phyloP scores from a whole-genome alignment of 1,284 basidiomycete genomes.

The Wolfiporia cocos region DNA sequence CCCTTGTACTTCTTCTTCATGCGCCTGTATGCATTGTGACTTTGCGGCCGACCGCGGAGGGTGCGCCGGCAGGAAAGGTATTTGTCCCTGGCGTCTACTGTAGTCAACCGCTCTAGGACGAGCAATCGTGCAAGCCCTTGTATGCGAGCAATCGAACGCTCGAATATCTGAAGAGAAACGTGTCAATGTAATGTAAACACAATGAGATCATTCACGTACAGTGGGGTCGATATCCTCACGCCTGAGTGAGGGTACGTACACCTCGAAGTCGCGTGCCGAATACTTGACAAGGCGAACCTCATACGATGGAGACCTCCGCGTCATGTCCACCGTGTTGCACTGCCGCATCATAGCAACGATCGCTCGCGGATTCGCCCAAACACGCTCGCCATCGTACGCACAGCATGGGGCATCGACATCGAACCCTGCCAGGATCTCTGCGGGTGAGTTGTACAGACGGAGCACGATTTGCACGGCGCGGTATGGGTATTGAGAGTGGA shows the following conservation, averaged over 20 bases:
- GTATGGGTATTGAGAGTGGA: constrained; percentile 59
- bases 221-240: constrained; percentile 51
- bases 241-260: constrained; percentile 44
- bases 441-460: constrained; percentile 49
- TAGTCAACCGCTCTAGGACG: constrained; percentile 47
- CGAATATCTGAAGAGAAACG: constrained; percentile 44
- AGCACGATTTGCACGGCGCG: constrained; percentile 53
- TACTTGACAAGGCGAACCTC: constrained; percentile 56
- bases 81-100: constrained; percentile 33
- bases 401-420: constrained; percentile 57
- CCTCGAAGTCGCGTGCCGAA: constrained; percentile 44
- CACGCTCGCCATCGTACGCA: constrained; percentile 46
- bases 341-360: constrained; percentile 55
- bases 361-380: constrained; percentile 51
- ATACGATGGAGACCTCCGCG: constrained; percentile 56
- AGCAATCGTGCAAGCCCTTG: constrained; percentile 53
- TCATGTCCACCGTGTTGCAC: constrained; percentile 56
- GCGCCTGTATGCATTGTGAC: constrained; percentile 12
- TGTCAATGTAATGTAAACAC: background rate
- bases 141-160: constrained; percentile 47
- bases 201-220: constrained; percentile 24
- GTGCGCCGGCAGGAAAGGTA: constrained; percentile 40
- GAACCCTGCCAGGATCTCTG: constrained; percentile 57
- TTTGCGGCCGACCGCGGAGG: constrained; percentile 41
- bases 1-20: constrained; percentile 43